A percentile compares a stretch with the other conserved stretches of the same genome.
phyloP scores from a whole-genome alignment of 495 filamentous ascomycete species.

The Hypoxylon crocopeplum region DNA sequence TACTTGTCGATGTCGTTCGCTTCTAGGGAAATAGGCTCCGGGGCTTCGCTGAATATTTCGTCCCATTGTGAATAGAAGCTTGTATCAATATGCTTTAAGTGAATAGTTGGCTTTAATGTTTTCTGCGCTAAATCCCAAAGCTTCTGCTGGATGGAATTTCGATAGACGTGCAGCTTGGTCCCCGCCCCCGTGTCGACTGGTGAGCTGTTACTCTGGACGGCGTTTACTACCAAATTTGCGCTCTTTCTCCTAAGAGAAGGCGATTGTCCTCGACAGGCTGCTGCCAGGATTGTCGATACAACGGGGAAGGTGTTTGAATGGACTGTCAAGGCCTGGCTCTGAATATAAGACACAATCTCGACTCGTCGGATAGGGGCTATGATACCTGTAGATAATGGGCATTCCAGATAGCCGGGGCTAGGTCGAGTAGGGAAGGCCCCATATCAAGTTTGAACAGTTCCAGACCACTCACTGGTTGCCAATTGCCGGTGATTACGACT shows the following conservation, averaged over 20 bases:
- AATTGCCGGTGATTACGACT: conserved; percentile 42
- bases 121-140: conserved; percentile 37
- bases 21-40: background rate
- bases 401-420: conserved; percentile 56
- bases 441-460: conserved; percentile 17
- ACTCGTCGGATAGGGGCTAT: background rate
- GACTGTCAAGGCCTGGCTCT: conserved; percentile 29
- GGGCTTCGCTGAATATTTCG: background rate
- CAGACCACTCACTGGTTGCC: conserved; percentile 33
- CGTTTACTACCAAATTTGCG: conserved; percentile 5
- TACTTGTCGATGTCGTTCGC: background rate
- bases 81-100: conserved; percentile 6
- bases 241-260: conserved; percentile 30
- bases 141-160: conserved; percentile 16
- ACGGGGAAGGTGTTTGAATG: conserved; percentile 25
- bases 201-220: background rate
- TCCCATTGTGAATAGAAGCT: background rate
- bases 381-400: conserved; percentile 49
- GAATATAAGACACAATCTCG: conserved; percentile 29
- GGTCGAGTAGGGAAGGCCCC: conserved; percentile 45
- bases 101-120: conserved; percentile 24
- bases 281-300: conserved; percentile 37
- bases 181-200: background rate
- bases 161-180: background rate
- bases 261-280: conserved; percentile 26